These are phyloP conservation scores for Monilinia polystroma DNA, from an alignment of 2,329 filamentous ascomycete genomes.

Conservation along the genomic window DNA sequence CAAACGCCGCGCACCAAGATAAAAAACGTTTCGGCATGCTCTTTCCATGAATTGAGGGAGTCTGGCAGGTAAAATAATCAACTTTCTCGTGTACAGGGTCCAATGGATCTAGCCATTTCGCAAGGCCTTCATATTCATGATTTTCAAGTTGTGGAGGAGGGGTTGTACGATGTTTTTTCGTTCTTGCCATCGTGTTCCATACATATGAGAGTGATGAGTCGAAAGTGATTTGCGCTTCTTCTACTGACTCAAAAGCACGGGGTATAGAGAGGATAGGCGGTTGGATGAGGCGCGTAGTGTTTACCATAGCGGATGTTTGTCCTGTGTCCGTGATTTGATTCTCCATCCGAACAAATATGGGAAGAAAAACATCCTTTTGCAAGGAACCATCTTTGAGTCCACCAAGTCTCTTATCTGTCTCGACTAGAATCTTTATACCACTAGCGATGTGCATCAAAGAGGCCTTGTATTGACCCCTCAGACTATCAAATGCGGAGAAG, in stretches of 20 bases:
- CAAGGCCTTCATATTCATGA: background rate
- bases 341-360: conserved; percentile 16
- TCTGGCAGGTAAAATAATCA: background rate
- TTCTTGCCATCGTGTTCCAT: background rate
- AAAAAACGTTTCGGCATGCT: background rate
- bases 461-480: conserved; percentile 1
- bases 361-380: conserved; percentile 13
- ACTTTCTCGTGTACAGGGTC: background rate
- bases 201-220: background rate
- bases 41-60: background rate
- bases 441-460: conserved; percentile 14
- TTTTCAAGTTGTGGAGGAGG: background rate
- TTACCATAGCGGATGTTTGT: background rate
- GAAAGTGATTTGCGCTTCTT: conserved; percentile 8
- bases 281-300: conserved; percentile 4
- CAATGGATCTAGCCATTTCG: conserved; percentile 4
- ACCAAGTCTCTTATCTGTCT: background rate
- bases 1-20: conserved; percentile 3
- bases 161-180: background rate
- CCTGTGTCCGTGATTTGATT: conserved; percentile 15
- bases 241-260: conserved; percentile 2
- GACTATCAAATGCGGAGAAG: conserved; percentile 12
- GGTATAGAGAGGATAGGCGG: conserved; percentile 1
- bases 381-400: background rate
- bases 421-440: conserved; percentile 17